These are phyloP conservation scores for Yamadazyma sp. DNA, from an alignment of 805 yeast genomes.

Conservation along the genomic window DNA sequence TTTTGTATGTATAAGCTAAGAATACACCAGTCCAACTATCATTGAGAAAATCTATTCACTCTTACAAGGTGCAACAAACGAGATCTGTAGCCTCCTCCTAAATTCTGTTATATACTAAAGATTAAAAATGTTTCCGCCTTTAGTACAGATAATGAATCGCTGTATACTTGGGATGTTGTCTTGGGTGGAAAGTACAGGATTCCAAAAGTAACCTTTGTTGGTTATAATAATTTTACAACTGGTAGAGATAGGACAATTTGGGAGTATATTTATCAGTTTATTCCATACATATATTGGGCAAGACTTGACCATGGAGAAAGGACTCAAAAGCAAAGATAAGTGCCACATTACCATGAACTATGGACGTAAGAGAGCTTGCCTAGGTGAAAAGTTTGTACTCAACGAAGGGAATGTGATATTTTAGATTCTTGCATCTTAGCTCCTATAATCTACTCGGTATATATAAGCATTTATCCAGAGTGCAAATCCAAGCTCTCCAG, in stretches of 20 bases:
- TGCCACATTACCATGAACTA: too few species aligned
- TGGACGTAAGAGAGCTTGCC: conserved; percentile 59
- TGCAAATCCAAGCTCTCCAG: neutral
- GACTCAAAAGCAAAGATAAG: conserved; percentile 46
- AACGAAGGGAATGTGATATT: neutral
- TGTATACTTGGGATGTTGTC: conserved; percentile 29
- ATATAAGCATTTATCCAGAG: neutral
- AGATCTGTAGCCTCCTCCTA: conserved; percentile 22
- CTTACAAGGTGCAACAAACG: neutral
- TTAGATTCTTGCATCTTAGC: neutral
- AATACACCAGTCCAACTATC: conserved; percentile 30
- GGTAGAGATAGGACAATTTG: conserved; percentile 47
- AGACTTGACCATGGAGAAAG: conserved; percentile 28
- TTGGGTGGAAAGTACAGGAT: conserved; percentile 45
- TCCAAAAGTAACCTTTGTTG: conserved; percentile 53
- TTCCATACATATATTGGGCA: conserved; percentile 55
- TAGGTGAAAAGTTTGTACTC: conserved; percentile 61
- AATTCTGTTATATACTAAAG: conserved; percentile 45
- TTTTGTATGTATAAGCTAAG: conserved; percentile 45
- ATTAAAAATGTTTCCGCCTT: conserved; percentile 52
- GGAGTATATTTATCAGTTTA: conserved; percentile 44
- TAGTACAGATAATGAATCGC: conserved; percentile 56
- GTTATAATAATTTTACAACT: conserved; percentile 54
- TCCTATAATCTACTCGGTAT: neutral
- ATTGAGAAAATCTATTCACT: too few species aligned